Evolutionary conservation across 2,329 filamentous ascomycete species (phyloP).

Genomic region (Alternaria incomplexa): DNA sequence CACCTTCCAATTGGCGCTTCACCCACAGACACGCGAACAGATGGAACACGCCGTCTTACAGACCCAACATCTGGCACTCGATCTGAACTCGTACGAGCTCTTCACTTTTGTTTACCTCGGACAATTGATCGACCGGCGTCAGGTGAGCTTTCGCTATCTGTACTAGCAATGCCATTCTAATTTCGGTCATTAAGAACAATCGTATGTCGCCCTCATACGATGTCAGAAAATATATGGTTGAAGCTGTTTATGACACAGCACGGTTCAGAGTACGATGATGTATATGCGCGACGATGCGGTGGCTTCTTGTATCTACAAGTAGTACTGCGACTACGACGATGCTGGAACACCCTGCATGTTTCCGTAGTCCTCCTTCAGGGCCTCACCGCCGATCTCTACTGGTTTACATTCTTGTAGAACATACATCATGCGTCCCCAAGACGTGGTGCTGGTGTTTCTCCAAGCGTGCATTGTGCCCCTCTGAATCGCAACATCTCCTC

Average conservation of each 20-base stretch:
- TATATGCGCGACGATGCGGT: not conserved
- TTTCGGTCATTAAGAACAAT: not conserved
- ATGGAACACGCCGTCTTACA: not conserved
- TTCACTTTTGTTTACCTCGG: not conserved
- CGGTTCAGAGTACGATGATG: not conserved
- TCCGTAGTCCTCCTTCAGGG: constrained; percentile 37
- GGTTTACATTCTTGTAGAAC: constrained; percentile 39
- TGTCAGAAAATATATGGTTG: not conserved
- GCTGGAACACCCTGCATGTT: constrained; percentile 39
- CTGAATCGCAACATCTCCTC: constrained; percentile 47
- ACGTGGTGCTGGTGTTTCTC: constrained; percentile 37
- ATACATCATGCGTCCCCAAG: constrained; percentile 42
- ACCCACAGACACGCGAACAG: not conserved
- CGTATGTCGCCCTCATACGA: not conserved
- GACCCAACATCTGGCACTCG: not conserved
- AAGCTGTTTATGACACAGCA: too few species aligned
- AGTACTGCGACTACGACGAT: constrained; percentile 22
- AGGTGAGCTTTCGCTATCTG: not conserved
- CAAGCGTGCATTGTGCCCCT: constrained; percentile 50
- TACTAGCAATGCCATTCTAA: not conserved
- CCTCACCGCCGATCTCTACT: constrained; percentile 31
- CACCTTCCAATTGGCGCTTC: not conserved
- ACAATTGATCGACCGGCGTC: not conserved
- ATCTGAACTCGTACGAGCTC: not conserved
- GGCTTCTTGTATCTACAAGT: not conserved